These are phyloP conservation scores for Torulaspora pretoriensis DNA, from an alignment of 1,139 yeast species.

Conservation along the genomic window DNA sequence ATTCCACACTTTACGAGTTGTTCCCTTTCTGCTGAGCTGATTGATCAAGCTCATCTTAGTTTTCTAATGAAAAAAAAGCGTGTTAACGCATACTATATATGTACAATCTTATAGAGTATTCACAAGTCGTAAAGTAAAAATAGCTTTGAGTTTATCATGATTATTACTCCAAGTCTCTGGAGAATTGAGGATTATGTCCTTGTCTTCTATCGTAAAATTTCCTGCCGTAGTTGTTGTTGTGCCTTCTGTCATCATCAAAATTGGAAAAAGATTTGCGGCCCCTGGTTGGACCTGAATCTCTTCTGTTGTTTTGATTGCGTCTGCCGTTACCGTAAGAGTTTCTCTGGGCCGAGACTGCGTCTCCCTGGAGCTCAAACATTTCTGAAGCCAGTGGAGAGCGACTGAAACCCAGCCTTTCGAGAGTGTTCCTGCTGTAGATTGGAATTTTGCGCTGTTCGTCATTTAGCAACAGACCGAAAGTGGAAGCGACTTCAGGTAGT, in stretches of 20 bases:
- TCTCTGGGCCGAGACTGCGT: slow-evolving; percentile 5
- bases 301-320: slow-evolving; percentile 6
- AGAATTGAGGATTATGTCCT: slow-evolving; percentile 15
- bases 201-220: slow-evolving; percentile 11
- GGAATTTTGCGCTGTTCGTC: slow-evolving; percentile 25
- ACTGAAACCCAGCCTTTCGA: slow-evolving; percentile 22
- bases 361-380: slow-evolving; percentile 21
- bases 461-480: slow-evolving; percentile 27
- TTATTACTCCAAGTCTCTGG: slow-evolving; percentile 4
- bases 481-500: slow-evolving; percentile 24
- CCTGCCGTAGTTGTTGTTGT: slow-evolving; percentile 6
- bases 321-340: slow-evolving; percentile 1
- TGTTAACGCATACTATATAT: not conserved
- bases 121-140: slow-evolving; percentile 9
- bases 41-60: not conserved
- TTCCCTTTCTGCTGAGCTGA: not conserved
- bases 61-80: not conserved
- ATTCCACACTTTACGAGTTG: not conserved
- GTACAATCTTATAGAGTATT: slow-evolving; percentile 3
- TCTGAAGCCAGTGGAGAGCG: slow-evolving; percentile 19
- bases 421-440: slow-evolving; percentile 15
- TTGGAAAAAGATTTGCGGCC: slow-evolving; percentile 5
- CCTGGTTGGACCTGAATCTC: slow-evolving; percentile 2
- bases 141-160: not conserved
- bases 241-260: slow-evolving; percentile 5